phyloP scores from a whole-genome alignment of 2,329 filamentous ascomycete species.

The Trichophyton schoenleinii region DNA sequence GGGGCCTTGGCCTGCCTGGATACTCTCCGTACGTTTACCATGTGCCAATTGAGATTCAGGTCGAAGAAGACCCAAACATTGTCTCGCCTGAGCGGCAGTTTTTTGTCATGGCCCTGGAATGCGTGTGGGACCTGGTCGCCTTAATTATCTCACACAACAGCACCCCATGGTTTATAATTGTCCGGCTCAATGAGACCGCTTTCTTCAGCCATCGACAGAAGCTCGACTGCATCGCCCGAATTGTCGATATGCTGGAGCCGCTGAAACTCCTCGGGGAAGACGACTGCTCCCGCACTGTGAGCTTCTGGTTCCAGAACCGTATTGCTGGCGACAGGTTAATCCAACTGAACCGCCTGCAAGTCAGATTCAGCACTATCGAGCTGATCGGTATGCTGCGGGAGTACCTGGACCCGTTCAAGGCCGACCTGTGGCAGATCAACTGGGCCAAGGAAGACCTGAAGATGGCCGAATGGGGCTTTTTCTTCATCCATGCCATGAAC shows the following conservation, averaged over 20 bases:
- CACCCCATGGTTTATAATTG: not conserved
- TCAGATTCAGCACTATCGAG: not conserved
- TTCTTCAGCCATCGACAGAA: too few species aligned
- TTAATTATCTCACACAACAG: not conserved
- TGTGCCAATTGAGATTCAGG: not conserved
- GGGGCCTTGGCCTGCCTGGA: not conserved
- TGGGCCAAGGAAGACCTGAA: not conserved
- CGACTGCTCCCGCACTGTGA: not conserved
- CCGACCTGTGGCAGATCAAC: not conserved
- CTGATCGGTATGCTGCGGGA: not conserved
- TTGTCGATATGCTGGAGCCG: not conserved
- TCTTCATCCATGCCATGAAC: not conserved
- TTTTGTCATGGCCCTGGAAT: not conserved
- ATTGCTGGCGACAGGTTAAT: too few species aligned
- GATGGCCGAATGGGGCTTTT: constrained; percentile 4
- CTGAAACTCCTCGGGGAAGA: not conserved
- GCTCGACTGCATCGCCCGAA: not conserved
- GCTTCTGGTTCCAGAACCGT: not conserved
- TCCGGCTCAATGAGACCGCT: not conserved
- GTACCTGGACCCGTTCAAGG: not conserved
- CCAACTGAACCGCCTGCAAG: not conserved
- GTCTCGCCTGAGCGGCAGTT: not conserved
- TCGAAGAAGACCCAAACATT: not conserved
- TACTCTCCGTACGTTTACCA: not conserved
- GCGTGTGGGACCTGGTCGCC: constrained; percentile 1